Evolutionary conservation across 2,329 filamentous ascomycete species (phyloP), one percentile per base, ranked within the genome.

Genomic region (Aspergillus alliaceus): DNA sequence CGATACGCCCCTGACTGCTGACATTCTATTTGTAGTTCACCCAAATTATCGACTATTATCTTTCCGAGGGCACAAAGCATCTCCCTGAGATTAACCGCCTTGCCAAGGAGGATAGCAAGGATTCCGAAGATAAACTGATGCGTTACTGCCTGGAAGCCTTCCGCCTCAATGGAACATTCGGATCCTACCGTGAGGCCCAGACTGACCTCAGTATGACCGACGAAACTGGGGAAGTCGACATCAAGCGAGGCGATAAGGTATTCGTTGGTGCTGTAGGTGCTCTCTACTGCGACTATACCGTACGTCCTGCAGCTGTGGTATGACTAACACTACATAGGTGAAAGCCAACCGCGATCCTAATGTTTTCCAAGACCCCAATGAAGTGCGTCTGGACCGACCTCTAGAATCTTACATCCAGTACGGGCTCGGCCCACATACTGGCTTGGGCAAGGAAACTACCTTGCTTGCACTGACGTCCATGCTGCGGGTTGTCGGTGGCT

Each of bases 71-170:
- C 63, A 73, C 78, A 54, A 63, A 76, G 12, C 79, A 91, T 65
- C 72, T 89, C 0, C 77, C 83, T 0, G 83, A 86, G 42, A 80
- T 93, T 54, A 81, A 87, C 63, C 76, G 76, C 18, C 76, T 89
- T 15, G 84, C 90, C 27, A 75, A 80, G 32, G 69, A 81, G 37
- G 79, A 85, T 4, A 77, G 81, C 0, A 77, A 77, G 1, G 83
- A 86, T 60, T 82, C 81, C 0, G 87, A 91, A 61, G 80, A 85
- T 1, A 75, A 84, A 32, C 79, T 93, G 2, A 79, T 89, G 1
- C 87, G 86, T 37, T 92, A 90, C 68, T 85, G 84, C 42, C 80
- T 89, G 78, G 91, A 91, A 72, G 89, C 86, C 15, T 82, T 90
- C 54, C 86, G 90, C 37, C 79, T 93, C 53, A 84, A 86, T 4